phyloP scores from a whole-genome alignment of 495 filamentous ascomycete species.

The Hyaloscypha hepaticicola region DNA sequence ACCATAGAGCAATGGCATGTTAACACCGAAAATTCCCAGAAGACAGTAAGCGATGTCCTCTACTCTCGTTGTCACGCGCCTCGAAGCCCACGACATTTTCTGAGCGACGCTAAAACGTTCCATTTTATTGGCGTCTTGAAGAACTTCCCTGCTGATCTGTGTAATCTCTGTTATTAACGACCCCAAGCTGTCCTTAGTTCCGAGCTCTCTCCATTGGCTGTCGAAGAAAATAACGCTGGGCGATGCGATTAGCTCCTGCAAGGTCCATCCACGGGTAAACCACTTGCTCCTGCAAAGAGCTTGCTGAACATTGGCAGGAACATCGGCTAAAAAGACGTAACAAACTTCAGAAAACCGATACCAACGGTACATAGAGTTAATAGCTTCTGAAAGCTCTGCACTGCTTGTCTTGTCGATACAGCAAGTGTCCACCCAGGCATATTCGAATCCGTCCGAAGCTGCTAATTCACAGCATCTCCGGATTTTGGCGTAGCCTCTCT shows the following conservation, averaged over 20 bases:
- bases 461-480: too few species aligned
- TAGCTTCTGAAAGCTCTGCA: too few species aligned
- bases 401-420: too few species aligned
- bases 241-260: not conserved
- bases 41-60: not conserved
- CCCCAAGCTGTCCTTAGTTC: not conserved
- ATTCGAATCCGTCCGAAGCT: too few species aligned
- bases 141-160: not conserved
- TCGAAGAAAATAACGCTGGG: not conserved
- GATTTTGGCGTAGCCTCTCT: too few species aligned
- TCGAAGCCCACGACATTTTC: not conserved
- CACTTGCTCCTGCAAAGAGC: too few species aligned
- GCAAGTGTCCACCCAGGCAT: too few species aligned
- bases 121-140: not conserved
- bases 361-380: too few species aligned
- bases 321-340: too few species aligned
- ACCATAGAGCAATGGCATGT: not conserved
- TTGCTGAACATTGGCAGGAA: too few species aligned
- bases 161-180: not conserved
- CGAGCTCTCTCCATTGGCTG: not conserved
- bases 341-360: too few species aligned
- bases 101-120: not conserved
- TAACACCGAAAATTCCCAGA: not conserved
- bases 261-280: not conserved
- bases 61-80: not conserved